Evolutionary conservation across 805 yeast genomes (phyloP).

Genomic region (Wickerhamiella spandovensis): DNA sequence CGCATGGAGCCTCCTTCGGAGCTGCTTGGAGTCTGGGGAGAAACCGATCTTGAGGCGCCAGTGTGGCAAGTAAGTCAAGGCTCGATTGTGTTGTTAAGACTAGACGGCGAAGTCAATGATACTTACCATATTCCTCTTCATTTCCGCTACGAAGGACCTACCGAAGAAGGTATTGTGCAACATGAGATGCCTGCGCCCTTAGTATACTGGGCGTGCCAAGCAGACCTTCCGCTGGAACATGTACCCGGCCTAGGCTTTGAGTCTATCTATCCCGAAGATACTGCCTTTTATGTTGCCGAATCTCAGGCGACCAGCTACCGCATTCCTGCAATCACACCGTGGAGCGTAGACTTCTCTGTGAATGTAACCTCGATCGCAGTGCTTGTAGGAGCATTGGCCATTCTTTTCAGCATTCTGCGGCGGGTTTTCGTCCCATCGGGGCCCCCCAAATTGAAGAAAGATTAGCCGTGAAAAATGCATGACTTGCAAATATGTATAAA

Average conservation of each 20-base stretch:
- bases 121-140: slow-evolving; percentile 34
- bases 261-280: slow-evolving; percentile 33
- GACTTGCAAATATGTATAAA: no score
- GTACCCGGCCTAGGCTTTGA: slow-evolving; percentile 32
- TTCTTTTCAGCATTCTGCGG: slow-evolving; percentile 13
- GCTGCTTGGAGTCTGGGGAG: slow-evolving; percentile 38
- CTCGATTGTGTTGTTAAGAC: slow-evolving; percentile 30
- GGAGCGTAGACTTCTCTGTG: slow-evolving; percentile 24
- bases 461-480: no score
- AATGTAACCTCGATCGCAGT: slow-evolving; percentile 27
- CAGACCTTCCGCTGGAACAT: slow-evolving; percentile 29
- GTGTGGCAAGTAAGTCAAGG: slow-evolving; percentile 38
- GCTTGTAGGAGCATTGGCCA: slow-evolving; percentile 24
- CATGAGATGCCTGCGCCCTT: slow-evolving; percentile 27
- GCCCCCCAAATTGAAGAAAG: neutral
- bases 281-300: slow-evolving; percentile 29
- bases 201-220: slow-evolving; percentile 38
- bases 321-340: slow-evolving; percentile 33
- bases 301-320: slow-evolving; percentile 19
- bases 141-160: slow-evolving; percentile 38
- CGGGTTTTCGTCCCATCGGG: neutral
- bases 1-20: slow-evolving; percentile 16
- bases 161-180: slow-evolving; percentile 12
- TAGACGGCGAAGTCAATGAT: slow-evolving; percentile 12
- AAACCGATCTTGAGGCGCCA: slow-evolving; percentile 45